Evolutionary conservation across 768 basidiomycete genomes (phyloP), one percentile per base, ranked within the genome.

Genomic region (Tylopilus felleus): DNA sequence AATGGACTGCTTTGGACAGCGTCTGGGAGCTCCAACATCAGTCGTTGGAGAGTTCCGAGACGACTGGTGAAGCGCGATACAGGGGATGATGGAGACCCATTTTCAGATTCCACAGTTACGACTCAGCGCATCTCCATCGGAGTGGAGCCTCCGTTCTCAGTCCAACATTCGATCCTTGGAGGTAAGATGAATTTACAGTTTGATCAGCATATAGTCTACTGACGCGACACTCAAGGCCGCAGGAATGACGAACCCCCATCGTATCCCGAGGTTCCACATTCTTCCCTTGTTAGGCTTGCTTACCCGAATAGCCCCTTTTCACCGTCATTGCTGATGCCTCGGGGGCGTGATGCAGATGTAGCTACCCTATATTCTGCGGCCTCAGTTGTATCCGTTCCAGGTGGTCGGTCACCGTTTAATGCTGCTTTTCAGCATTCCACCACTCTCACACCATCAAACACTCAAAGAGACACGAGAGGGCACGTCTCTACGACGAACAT

Each of bases 1-100:
- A 90, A 97, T 63, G 79, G 81, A 49, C 77, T 87, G 33, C 78
- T 98, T 4, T 98, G 95, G 95, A 92, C 94, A 0, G 93, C 94
- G 0, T 86, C 87, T 1, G 88, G 91, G 8, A 83, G 78, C 41
- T 93, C 93, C 8, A 87, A 79, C 49, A 79, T 98, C 62, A 85
- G 79, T 63, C 79, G 93, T 22, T 98, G 94, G 95, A 77, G 74
- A 39, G 82, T 90, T 0, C 90, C 8, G 67, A 75, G 49, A 71
- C 79, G 44, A 72, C 78, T 39, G 58, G 74, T 14, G 59, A 62
- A 48, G 29, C 60, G 45, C 29, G 48, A 60, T 33, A 5, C 33
- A 33, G 33, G 8, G 29, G 59, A 59, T 35, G 56, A 57, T 21
- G 47, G 36, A 29, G 64, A 60, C 22, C 17, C 21, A 1, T 52